Conservation (phyloP, 768 basidiomycete species). For the Scleroderma bovista region DNA sequence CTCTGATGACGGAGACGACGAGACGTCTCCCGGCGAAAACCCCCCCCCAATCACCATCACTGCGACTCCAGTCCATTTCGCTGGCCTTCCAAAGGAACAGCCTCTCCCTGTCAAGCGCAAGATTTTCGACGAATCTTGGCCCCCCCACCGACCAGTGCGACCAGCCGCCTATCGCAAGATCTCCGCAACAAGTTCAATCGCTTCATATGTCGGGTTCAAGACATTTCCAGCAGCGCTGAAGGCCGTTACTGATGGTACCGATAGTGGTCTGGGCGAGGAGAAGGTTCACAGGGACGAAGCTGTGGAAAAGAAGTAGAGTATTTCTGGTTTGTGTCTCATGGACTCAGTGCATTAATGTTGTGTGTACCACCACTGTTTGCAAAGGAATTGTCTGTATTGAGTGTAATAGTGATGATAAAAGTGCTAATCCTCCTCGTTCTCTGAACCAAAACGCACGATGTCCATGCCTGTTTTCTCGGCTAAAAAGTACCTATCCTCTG, state of each 20-base stretch:
- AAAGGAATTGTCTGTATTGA: too few relatives aligned
- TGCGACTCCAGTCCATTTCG: neutral
- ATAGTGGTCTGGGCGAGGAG: neutral
- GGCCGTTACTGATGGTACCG: neutral
- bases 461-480: too few relatives aligned
- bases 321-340: neutral
- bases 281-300: neutral
- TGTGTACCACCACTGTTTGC: too few relatives aligned
- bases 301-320: neutral
- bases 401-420: too few relatives aligned
- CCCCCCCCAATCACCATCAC: neutral
- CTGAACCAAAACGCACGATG: too few relatives aligned
- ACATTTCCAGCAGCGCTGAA: neutral
- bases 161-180: neutral
- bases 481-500: too few relatives aligned
- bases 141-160: neutral
- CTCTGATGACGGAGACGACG: too few relatives aligned
- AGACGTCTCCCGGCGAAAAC: neutral
- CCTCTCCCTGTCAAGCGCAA: neutral
- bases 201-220: neutral
- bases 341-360: too few relatives aligned
- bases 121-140: neutral
- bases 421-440: too few relatives aligned
- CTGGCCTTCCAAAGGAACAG: neutral
- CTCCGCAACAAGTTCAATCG: neutral